Evolutionary conservation across 1,139 yeast species (phyloP), one percentile per base, ranked within the genome.

Genomic region (Hanseniaspora sp.): DNA sequence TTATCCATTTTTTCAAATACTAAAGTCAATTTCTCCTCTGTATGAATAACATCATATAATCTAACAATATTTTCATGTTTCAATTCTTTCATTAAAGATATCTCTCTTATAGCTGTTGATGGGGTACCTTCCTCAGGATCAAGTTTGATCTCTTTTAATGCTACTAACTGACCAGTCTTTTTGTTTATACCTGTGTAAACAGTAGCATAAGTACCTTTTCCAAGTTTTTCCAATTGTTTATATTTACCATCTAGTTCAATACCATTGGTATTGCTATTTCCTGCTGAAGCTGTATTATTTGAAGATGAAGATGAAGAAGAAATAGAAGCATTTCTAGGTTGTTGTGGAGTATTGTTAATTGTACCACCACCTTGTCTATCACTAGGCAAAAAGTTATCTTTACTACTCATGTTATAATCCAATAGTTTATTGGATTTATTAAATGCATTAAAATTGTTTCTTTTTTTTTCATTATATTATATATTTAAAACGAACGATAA

Each of bases 51-150:
- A 68, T 92, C 97, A 70, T 88, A 88, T 48, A 92, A 73, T 18
- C 96, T 82, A 45, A 92, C 95, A 58, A 92, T 88, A 68, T 92
- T 92, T 60, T 88, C 95, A 68, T 90, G 95, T 66, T 87, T 90
- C 61, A 92, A 76, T 68, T 92, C 98, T 69, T 92, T 92, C 96
- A 92, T 87, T 58, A 92, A 73, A 8, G 97, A 92, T 58, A 92
- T 92, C 69, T 92, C 98, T 62, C 98, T 77, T 60, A 92, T 92
- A 8, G 98, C 98, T 0, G 98, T 92, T 0, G 96, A 88, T 2
- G 98, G 98, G 0, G 97, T 92, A 12, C 98, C 98, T 69, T 92
- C 99, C 65, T 90, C 97, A 23, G 95, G 83, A 66, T 92, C 99
- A 59, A 92, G 74, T 62, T 83, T 87, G 68, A 92, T 94, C 68